These are phyloP conservation scores for Hirsutella thompsonii DNA, from an alignment of 2,329 filamentous ascomycete genomes.

Conservation along the genomic window DNA sequence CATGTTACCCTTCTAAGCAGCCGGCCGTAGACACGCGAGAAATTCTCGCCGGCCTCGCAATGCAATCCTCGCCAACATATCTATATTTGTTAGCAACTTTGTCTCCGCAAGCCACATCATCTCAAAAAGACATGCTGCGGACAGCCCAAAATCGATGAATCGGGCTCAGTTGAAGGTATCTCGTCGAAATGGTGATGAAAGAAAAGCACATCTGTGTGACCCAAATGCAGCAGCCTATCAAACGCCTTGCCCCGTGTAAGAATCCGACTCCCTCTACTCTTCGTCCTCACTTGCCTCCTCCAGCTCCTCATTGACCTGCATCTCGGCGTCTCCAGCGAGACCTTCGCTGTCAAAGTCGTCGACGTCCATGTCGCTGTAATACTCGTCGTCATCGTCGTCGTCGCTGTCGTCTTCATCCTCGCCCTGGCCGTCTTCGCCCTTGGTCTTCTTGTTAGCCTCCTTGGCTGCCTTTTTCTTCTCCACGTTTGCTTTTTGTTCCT, in stretches of 20 bases:
- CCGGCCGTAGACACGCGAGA: too few species aligned
- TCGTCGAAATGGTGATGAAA: too few species aligned
- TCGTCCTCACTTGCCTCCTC: constrained; percentile 40
- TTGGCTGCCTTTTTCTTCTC: constrained; percentile 60
- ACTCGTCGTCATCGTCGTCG: constrained; percentile 28
- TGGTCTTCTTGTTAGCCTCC: constrained; percentile 25
- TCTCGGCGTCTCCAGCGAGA: constrained; percentile 35
- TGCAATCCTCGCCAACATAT: too few species aligned
- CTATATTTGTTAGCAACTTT: too few species aligned
- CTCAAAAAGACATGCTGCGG: too few species aligned
- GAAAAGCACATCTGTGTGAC: too few species aligned
- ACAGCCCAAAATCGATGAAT: too few species aligned
- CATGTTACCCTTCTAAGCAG: too few species aligned
- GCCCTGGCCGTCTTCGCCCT: constrained; percentile 18
- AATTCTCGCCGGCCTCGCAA: too few species aligned
- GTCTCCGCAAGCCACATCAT: too few species aligned
- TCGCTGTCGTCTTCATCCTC: constrained; percentile 25
- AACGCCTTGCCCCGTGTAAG: background rate
- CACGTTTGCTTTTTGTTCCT: constrained; percentile 79
- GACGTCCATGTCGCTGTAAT: constrained; percentile 31
- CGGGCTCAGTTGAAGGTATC: too few species aligned
- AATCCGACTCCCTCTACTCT: constrained; percentile 24
- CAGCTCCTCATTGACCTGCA: constrained; percentile 33
- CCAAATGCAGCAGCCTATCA: background rate
- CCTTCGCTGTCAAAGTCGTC: constrained; percentile 40